phyloP scores from a whole-genome alignment of 768 basidiomycete species.

The Pisolithus albus region DNA sequence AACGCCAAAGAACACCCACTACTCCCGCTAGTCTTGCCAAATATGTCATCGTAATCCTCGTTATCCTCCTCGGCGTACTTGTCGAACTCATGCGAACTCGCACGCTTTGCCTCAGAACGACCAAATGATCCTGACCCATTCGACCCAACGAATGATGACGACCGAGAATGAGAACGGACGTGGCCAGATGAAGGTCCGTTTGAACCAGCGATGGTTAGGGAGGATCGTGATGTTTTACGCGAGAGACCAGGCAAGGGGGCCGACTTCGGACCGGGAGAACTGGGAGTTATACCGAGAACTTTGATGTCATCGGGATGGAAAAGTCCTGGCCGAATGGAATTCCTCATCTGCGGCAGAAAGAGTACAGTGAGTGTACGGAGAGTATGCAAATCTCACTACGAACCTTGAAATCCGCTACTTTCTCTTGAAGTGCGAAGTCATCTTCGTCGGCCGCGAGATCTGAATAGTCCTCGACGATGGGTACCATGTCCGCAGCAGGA shows the following conservation, averaged over 20 bases:
- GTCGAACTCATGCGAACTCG: slow-evolving; percentile 60
- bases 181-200: slow-evolving; percentile 23
- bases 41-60: slow-evolving; percentile 94
- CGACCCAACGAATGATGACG: slow-evolving; percentile 47
- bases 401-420: slow-evolving; percentile 82
- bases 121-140: slow-evolving; percentile 53
- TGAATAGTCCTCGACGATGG: slow-evolving; percentile 87
- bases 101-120: slow-evolving; percentile 51
- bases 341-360: slow-evolving; percentile 47
- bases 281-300: slow-evolving; percentile 50
- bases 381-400: slow-evolving; percentile 6
- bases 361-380: neutral
- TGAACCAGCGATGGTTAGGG: slow-evolving; percentile 38
- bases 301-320: slow-evolving; percentile 90
- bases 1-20: slow-evolving; percentile 39
- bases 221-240: slow-evolving; percentile 48
- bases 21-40: slow-evolving; percentile 67
- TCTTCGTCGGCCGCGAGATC: slow-evolving; percentile 81
- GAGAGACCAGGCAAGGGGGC: slow-evolving; percentile 57
- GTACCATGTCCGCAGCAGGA: slow-evolving; percentile 53
- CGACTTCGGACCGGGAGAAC: slow-evolving; percentile 54
- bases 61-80: slow-evolving; percentile 87
- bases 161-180: slow-evolving; percentile 45
- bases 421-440: slow-evolving; percentile 59
- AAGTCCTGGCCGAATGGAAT: slow-evolving; percentile 62